Evolutionary conservation across 768 basidiomycete species (phyloP).

Genomic region (Boletus pseudo-olivaceus): DNA sequence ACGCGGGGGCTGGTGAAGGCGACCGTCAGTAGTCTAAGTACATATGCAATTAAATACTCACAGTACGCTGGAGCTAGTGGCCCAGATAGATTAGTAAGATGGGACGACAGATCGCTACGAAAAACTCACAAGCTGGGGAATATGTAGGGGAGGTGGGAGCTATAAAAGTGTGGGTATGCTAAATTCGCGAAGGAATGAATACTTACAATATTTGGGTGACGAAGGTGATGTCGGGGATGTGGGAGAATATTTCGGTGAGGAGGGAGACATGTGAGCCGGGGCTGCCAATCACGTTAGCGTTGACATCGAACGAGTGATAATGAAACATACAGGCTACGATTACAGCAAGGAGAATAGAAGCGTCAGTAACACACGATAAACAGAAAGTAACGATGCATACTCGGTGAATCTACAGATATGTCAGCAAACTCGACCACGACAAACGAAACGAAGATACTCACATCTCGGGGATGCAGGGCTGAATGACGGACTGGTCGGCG

Average conservation of each 20-base stretch:
- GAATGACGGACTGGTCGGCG: conserved; percentile 88
- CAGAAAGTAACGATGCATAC: conserved; percentile 43
- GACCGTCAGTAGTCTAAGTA: conserved; percentile 12
- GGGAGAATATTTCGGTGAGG: conserved; percentile 91
- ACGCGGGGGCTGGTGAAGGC: conserved; percentile 60
- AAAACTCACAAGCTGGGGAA: conserved; percentile 77
- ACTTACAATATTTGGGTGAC: conserved; percentile 89
- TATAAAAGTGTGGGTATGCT: conserved; percentile 29
- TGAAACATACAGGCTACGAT: conserved; percentile 57
- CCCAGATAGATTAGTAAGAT: conserved; percentile 3
- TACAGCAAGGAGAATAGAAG: not conserved
- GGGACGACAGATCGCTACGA: not conserved
- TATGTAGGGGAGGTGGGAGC: conserved; percentile 86
- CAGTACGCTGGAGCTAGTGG: conserved; percentile 74
- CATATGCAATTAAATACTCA: conserved; percentile 36
- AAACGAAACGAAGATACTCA: conserved; percentile 37
- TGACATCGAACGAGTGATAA: not conserved
- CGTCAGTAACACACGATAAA: conserved; percentile 23
- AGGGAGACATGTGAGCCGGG: conserved; percentile 79
- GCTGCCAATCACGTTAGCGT: conserved; percentile 39
- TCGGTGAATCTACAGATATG: conserved; percentile 63
- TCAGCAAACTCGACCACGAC: not conserved
- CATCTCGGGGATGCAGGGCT: conserved; percentile 91
- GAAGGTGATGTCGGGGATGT: conserved; percentile 90
- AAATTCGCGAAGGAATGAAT: not conserved